A percentile compares a stretch with the other conserved stretches of the same genome.
Conservation (phyloP, 805 yeast genomes). For the Metschnikowia lunata region DNA sequence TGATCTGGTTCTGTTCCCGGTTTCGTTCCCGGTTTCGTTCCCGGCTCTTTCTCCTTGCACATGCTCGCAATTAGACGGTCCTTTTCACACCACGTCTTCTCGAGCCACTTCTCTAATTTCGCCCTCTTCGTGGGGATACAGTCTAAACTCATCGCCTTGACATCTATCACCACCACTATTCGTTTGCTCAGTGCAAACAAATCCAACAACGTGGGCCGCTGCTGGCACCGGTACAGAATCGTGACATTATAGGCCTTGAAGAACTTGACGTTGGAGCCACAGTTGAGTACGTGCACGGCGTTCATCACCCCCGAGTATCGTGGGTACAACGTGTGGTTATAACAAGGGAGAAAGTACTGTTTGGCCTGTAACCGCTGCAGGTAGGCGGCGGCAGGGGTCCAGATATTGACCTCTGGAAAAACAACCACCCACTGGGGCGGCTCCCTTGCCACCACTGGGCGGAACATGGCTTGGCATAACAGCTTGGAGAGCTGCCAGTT, state of each 20-base stretch:
- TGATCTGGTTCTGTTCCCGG: neutral
- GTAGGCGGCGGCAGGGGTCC: constrained; percentile 44
- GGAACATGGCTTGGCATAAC: constrained; percentile 33
- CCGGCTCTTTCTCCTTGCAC: neutral
- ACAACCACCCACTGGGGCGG: constrained; percentile 60
- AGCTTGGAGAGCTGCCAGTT: constrained; percentile 56
- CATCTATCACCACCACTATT: constrained; percentile 43
- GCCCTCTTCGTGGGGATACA: constrained; percentile 50
- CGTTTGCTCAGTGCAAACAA: constrained; percentile 25
- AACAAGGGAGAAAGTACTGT: constrained; percentile 55
- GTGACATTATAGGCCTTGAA: constrained; percentile 54
- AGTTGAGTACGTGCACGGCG: constrained; percentile 40
- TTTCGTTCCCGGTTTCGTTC: neutral
- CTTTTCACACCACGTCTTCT: constrained; percentile 65
- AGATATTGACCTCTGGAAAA: constrained; percentile 83
- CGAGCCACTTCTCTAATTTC: constrained; percentile 72
- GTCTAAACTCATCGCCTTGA: constrained; percentile 42
- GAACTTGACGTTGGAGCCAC: constrained; percentile 30
- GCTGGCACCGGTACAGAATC: constrained; percentile 32
- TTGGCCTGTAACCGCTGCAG: constrained; percentile 54
- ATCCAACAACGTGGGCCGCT: constrained; percentile 30
- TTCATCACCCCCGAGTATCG: constrained; percentile 59
- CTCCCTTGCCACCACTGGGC: constrained; percentile 30
- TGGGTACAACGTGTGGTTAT: constrained; percentile 69
- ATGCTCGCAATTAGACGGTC: constrained; percentile 37